Evolutionary conservation across 768 basidiomycete genomes (phyloP), one percentile per base, ranked within the genome.

Genomic region (Boletus pseudo-olivaceus): DNA sequence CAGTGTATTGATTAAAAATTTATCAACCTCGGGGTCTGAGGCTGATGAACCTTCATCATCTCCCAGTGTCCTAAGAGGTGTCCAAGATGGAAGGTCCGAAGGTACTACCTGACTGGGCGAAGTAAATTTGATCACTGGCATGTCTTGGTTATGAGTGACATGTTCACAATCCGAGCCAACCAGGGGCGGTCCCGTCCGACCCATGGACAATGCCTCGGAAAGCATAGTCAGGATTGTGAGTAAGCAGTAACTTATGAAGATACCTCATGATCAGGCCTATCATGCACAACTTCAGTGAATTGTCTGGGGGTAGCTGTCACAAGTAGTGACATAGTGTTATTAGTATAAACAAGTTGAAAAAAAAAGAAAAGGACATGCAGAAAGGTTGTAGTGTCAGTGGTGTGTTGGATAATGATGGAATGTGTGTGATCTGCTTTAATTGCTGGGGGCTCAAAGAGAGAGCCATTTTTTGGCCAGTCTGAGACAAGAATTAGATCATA

Each of bases 1-100:
- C 23, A 23, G 23, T 10, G 23, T 47, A 44, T 4, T 26, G 19
- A 40, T 27, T 30, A 49, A 33, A 49, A 52, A 34, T 40, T 57
- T 38, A 41, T 66, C 56, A 44, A 23, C 51, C 20, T 57, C 53
- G 9, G n/a, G 19, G 7, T 67, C 50, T n/a, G 58, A 29, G 17
- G 19, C n/a, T 14, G 23, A 32, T 45, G 43, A 47, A 27, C 11
- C 19, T n/a, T 40, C 48, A 33, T 51, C 49, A 33, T 33, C 46
- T 47, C 20, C 44, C 1, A 14, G 11, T 49, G 35, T 23, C 12
- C 34, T 53, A 1, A 59, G 41, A 37, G 62, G 53, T 19, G 65
- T 67, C 65, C 65, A 67, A 5, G 66, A 51, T 35, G 65, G 66
- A 43, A 66, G 57, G 37, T 68, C 66, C 23, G 23, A 23, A 58